phyloP scores from a whole-genome alignment of 1,139 yeast genomes.

The Pichia sp. region DNA sequence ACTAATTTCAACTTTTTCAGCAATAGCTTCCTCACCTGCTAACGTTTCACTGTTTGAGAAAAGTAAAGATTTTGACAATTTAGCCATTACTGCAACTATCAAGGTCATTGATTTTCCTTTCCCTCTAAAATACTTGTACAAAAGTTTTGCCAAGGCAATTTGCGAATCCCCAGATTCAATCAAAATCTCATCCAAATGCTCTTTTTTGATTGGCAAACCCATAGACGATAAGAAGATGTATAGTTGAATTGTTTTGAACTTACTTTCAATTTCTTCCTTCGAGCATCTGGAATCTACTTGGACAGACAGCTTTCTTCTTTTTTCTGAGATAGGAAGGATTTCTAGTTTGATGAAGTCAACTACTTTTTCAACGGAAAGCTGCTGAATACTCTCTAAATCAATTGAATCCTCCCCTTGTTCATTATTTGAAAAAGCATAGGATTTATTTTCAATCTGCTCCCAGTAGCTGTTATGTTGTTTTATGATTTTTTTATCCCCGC shows the following conservation, averaged over 20 bases:
- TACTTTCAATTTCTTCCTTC: conserved; percentile 33
- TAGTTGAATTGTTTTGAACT: conserved; percentile 36
- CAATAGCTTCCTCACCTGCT: conserved; percentile 1
- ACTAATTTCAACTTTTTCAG: conserved; percentile 16
- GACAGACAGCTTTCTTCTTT: conserved; percentile 39
- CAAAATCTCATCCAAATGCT: conserved; percentile 36
- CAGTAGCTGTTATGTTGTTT: conserved; percentile 42
- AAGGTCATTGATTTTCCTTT: conserved; percentile 33
- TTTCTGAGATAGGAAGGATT: conserved; percentile 38
- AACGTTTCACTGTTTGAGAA: conserved; percentile 1
- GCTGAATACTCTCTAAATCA: conserved; percentile 31
- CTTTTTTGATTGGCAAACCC: conserved; percentile 40
- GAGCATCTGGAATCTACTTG: conserved; percentile 37
- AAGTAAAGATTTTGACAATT: conserved; percentile 16
- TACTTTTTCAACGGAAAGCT: conserved; percentile 33
- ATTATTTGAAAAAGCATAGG: conserved; percentile 36
- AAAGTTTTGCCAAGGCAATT: conserved; percentile 34
- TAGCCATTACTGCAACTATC: conserved; percentile 23
- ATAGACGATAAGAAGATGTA: conserved; percentile 40
- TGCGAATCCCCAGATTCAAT: conserved; percentile 36
- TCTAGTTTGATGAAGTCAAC: conserved; percentile 32
- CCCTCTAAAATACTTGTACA: conserved; percentile 37
- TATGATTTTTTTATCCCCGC: conserved; percentile 31
- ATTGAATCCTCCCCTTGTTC: conserved; percentile 34
- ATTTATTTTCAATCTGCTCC: conserved; percentile 46